phyloP scores from a whole-genome alignment of 2,329 filamentous ascomycete species.

The Xylariaceae sp. region DNA sequence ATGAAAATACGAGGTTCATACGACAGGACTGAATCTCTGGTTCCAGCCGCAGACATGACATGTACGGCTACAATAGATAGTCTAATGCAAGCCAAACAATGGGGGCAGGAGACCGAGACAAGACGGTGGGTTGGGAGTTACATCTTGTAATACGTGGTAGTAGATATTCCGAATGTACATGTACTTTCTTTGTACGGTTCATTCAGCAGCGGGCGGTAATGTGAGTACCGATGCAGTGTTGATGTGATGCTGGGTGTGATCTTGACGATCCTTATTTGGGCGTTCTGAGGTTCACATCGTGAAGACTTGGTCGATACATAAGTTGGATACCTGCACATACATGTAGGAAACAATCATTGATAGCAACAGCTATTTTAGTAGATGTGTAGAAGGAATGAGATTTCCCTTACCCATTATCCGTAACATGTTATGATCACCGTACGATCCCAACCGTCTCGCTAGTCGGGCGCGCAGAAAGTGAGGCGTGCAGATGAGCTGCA shows the following conservation, averaged over 20 bases:
- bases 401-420: too few species aligned
- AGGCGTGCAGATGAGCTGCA: too few species aligned
- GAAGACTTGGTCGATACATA: too few species aligned
- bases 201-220: background rate
- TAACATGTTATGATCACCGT: too few species aligned
- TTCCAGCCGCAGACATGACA: conserved; percentile 14
- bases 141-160: background rate
- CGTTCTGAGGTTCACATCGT: too few species aligned
- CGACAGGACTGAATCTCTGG: conserved; percentile 12
- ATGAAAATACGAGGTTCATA: conserved; percentile 16
- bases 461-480: too few species aligned
- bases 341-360: too few species aligned
- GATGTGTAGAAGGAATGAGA: too few species aligned
- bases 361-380: too few species aligned
- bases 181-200: background rate
- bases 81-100: conserved; percentile 19
- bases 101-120: conserved; percentile 14
- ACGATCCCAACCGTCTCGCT: too few species aligned
- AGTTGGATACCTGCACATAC: too few species aligned
- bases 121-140: background rate
- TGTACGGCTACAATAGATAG: conserved; percentile 4
- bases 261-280: too few species aligned
- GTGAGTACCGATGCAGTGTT: background rate
- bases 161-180: background rate
- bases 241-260: background rate